Evolutionary conservation across 176 grass and related monocot genomes (phyloP).

Genomic region (Elaeis guineensis): DNA sequence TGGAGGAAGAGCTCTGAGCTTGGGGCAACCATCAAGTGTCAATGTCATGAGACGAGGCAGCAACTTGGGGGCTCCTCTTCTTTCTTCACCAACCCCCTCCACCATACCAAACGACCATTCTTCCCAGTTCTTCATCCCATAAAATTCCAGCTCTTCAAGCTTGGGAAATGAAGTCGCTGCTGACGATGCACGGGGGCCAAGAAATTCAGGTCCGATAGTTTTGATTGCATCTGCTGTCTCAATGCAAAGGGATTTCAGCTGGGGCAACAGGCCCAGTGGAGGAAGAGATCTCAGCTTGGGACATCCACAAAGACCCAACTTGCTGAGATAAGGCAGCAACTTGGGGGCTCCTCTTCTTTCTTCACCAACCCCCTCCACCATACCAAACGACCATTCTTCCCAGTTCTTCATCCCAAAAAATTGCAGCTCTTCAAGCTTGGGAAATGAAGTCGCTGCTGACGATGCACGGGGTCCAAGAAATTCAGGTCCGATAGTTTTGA

Average conservation of each 20-base stretch:
- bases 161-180: conserved; percentile 12
- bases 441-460: conserved; percentile 4
- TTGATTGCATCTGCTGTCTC: no score
- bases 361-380: no score
- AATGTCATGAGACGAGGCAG: no score
- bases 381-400: conserved; percentile 26
- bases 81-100: no score
- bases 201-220: no score
- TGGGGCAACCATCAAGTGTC: no score
- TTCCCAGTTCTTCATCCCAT: conserved; percentile 25
- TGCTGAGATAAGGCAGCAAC: conserved; percentile 7
- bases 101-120: conserved; percentile 18
- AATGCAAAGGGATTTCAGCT: no score
- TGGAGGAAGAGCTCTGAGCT: no score
- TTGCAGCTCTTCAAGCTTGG: conserved; percentile 10
- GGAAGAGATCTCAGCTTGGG: neutral
- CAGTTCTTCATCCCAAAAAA: conserved; percentile 13
- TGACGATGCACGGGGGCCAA: no score
- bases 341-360: no score
- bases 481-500: neutral
- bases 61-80: no score
- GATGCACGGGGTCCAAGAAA: neutral
- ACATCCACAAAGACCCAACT: neutral
- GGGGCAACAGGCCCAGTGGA: no score
- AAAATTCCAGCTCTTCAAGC: conserved; percentile 3